phyloP scores from a whole-genome alignment of 139 green algal genomes.

The Tetradesmus obliquus region DNA sequence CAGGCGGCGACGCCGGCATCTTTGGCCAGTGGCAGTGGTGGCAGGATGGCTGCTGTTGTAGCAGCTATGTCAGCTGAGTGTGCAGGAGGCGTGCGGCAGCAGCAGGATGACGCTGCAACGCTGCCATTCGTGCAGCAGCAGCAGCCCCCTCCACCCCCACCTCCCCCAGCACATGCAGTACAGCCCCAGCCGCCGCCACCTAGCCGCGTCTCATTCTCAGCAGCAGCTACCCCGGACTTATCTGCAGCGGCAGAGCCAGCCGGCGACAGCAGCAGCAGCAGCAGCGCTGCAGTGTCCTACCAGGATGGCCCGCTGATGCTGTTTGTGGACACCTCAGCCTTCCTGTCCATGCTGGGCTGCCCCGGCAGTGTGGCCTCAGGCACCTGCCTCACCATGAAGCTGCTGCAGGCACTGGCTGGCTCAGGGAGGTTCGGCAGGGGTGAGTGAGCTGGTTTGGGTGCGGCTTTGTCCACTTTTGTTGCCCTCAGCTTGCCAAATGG shows the following conservation, averaged over 20 bases:
- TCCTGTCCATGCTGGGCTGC: slow-evolving; percentile 78
- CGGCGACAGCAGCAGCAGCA: not conserved
- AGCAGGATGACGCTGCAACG: not conserved
- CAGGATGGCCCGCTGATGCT: slow-evolving; percentile 75
- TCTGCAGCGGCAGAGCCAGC: not conserved
- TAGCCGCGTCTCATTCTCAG: not conserved
- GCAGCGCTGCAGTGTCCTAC: not conserved
- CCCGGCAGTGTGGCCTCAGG: slow-evolving; percentile 31
- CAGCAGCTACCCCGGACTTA: not conserved
- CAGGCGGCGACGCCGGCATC: not conserved
- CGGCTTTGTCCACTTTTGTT: no score
- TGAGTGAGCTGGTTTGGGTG: not conserved
- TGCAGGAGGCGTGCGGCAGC: slow-evolving; percentile 11
- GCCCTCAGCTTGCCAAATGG: no score
- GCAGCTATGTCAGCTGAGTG: not conserved
- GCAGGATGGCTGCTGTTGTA: slow-evolving; percentile 1
- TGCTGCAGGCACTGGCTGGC: slow-evolving; percentile 53
- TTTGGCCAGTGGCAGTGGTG: not conserved
- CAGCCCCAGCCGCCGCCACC: not conserved
- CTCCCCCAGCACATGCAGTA: not conserved
- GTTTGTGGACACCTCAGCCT: slow-evolving; percentile 80
- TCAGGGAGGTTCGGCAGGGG: slow-evolving; percentile 67
- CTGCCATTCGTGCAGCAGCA: not conserved
- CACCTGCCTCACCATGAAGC: slow-evolving; percentile 46
- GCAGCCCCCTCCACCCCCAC: not conserved